Base-by-base conservation (phyloP, 2,329 filamentous ascomycete genomes). In the Colletotrichum tropicale region DNA sequence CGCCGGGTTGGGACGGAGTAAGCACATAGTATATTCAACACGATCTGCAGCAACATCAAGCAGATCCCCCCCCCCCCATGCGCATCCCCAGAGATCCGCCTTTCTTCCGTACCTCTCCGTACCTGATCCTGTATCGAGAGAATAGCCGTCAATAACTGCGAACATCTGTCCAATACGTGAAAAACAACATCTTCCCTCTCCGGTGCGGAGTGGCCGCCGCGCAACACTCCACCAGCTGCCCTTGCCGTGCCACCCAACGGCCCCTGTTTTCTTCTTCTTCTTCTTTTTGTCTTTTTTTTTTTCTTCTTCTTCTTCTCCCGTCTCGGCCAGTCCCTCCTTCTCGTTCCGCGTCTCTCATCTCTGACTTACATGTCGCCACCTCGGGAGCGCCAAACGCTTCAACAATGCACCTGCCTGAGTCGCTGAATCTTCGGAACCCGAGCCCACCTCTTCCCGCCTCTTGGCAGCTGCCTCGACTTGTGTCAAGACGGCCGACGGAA, bases 351-450 rank as follows among this genome's bases (percentile, higher is more conserved):
- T 30, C 24, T 43, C 16, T 48, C 62, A 26, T 28, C 8, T 65
- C 34, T 48, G 48, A 56, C 15, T 30, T 36, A 30, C 24, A 65
- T 36, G 24, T 62, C 43, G 38, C 65, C 70, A 61, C 56, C 24
- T 62, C 36, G 58, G 71, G 55, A 64, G 56, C 66, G 71, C 32
- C 58, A 70, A 64, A 32, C 10, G 34, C 56, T n/a, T 73, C 18
- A 24, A 64, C 32, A 26, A 90, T 73, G 66, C 71, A 58, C 9
- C 32, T 56, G 38, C 66, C 66, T 74, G 66, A 74, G n/a, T 74
- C 71, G 71, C 26, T 58, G 30, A 12, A 24, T 58, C 30, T 34
- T 56, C 36, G 30, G n/a, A 26, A 24, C 36, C 64, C 70, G 62
- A 43, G 28, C 36, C 62, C 62, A 30, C 62, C 24, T 48, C 62